phyloP scores from a whole-genome alignment of 257 asterid species.

The Euphrasia confusa region DNA sequence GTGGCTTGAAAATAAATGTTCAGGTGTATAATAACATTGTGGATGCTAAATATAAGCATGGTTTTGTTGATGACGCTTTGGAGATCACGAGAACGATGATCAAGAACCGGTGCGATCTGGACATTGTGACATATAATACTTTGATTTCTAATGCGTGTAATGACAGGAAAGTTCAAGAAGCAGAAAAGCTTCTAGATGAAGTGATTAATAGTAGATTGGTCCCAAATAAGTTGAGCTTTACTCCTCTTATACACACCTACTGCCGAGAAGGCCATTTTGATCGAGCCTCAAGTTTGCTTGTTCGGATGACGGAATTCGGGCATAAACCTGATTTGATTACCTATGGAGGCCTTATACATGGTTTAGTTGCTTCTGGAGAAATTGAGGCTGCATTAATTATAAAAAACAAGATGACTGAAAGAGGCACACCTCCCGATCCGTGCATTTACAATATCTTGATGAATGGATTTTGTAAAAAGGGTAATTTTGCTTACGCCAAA shows the following conservation, averaged over 20 bases:
- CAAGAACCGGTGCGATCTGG: slow-evolving; percentile 48
- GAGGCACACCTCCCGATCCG: slow-evolving; percentile 65
- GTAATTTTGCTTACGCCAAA: slow-evolving; percentile 51
- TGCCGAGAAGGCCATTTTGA: slow-evolving; percentile 64
- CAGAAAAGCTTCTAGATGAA: slow-evolving; percentile 58
- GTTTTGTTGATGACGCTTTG: slow-evolving; percentile 45
- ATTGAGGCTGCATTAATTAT: slow-evolving; percentile 65
- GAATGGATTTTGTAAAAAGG: slow-evolving; percentile 67
- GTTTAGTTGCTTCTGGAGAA: slow-evolving; percentile 69
- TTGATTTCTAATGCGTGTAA: slow-evolving; percentile 60
- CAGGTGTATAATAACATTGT: slow-evolving; percentile 54
- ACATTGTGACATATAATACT: slow-evolving; percentile 69
- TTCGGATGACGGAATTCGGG: slow-evolving; percentile 67
- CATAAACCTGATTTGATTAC: slow-evolving; percentile 69
- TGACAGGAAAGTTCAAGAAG: slow-evolving; percentile 62
- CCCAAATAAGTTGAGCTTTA: slow-evolving; percentile 60
- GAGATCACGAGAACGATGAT: slow-evolving; percentile 47
- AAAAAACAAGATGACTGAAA: slow-evolving; percentile 63
- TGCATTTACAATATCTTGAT: slow-evolving; percentile 77
- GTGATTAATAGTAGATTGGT: slow-evolving; percentile 36
- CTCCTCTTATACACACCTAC: slow-evolving; percentile 66
- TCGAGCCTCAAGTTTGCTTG: slow-evolving; percentile 56
- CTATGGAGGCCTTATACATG: slow-evolving; percentile 72
- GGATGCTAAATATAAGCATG: slow-evolving; percentile 56
- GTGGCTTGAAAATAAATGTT: slow-evolving; percentile 46